These are phyloP conservation scores for Pseudevernia furfuracea DNA, from an alignment of 495 filamentous ascomycete genomes.

Conservation along the genomic window DNA sequence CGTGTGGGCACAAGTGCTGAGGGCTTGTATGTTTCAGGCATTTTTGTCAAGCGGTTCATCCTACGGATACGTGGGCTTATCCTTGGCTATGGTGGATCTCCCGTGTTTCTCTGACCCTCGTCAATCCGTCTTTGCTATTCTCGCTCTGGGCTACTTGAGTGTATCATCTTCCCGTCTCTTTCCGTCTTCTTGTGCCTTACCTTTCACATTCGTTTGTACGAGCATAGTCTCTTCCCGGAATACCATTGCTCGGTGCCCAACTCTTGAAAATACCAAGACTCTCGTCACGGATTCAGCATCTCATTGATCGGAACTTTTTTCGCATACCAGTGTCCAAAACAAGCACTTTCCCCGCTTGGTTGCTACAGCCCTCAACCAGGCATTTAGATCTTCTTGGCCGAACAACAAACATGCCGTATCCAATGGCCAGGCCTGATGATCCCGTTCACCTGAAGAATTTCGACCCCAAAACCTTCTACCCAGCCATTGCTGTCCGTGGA, in stretches of 20 bases:
- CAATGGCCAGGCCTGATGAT: conserved; percentile 11
- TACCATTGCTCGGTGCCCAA: not conserved
- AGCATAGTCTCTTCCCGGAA: conserved; percentile 4
- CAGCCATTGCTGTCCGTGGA: conserved; percentile 16
- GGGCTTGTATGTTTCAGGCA: conserved; percentile 4
- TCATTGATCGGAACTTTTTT: not conserved
- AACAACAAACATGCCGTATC: conserved; percentile 11
- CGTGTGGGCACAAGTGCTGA: conserved; percentile 5
- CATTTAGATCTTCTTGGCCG: conserved; percentile 1
- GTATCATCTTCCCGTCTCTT: conserved; percentile 7
- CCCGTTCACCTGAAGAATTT: conserved; percentile 19
- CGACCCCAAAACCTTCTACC: conserved; percentile 24
- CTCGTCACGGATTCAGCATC: not conserved
- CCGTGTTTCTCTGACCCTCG: not conserved
- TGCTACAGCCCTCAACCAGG: not conserved
- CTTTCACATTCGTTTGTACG: conserved; percentile 10
- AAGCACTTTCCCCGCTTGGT: not conserved
- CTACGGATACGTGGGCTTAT: conserved; percentile 4
- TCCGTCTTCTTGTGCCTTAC: conserved; percentile 10
- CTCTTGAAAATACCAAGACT: not conserved
- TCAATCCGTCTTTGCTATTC: not conserved
- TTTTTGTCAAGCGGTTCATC: conserved; percentile 10
- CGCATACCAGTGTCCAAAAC: not conserved
- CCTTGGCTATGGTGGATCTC: not conserved
- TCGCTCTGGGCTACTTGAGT: conserved; percentile 1